phyloP scores from a whole-genome alignment of 495 filamentous ascomycete genomes.

The Penicillium macrosclerotiorum region DNA sequence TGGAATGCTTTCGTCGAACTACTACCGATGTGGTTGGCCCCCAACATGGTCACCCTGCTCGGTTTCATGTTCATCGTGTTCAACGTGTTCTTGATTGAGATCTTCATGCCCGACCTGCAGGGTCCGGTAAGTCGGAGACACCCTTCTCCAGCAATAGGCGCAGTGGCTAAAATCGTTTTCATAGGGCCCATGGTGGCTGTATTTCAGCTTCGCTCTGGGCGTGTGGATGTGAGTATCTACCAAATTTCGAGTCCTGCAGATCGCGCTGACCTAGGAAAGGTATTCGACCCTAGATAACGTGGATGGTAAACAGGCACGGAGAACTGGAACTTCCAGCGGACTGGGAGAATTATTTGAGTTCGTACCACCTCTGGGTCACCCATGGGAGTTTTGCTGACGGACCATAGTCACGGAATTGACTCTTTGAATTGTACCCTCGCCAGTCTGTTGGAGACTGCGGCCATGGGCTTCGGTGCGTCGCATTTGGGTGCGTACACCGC shows the following conservation, averaged over 20 bases:
- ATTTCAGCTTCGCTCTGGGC: constrained; percentile 90
- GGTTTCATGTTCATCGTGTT: constrained; percentile 91
- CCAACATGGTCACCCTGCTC: constrained; percentile 94
- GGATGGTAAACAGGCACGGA: constrained; percentile 93
- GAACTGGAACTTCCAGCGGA: constrained; percentile 92
- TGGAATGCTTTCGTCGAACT: constrained; percentile 97
- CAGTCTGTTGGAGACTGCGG: constrained; percentile 82
- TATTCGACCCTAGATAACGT: constrained; percentile 99
- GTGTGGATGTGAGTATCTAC: constrained; percentile 72
- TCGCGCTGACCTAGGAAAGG: constrained; percentile 23
- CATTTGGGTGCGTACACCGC: constrained; percentile 87
- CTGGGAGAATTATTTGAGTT: constrained; percentile 95
- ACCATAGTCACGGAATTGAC: constrained; percentile 83
- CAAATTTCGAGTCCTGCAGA: not conserved
- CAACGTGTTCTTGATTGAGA: constrained; percentile 76
- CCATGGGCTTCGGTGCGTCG: constrained; percentile 83
- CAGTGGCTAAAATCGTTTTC: constrained; percentile 20
- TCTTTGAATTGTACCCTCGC: constrained; percentile 94
- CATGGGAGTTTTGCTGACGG: constrained; percentile 28
- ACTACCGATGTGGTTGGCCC: constrained; percentile 91
- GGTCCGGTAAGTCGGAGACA: constrained; percentile 74
- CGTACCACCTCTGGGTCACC: constrained; percentile 17
- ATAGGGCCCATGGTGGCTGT: constrained; percentile 85
- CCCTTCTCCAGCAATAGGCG: constrained; percentile 6
- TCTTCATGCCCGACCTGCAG: constrained; percentile 86